Evolutionary conservation across 2,329 filamentous ascomycete species (phyloP).

Genomic region (Alternaria alternata): DNA sequence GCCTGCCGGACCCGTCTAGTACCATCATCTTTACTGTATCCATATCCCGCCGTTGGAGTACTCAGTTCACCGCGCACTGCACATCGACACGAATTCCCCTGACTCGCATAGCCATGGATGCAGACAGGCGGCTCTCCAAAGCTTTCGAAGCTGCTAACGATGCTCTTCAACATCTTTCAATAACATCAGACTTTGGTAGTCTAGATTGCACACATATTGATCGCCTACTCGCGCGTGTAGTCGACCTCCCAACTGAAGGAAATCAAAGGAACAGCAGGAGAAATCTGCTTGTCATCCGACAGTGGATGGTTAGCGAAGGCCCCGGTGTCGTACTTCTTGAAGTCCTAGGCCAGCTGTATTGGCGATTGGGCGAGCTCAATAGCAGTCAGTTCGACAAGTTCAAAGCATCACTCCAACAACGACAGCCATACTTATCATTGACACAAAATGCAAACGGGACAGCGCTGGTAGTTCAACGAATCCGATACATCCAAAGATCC

Average conservation of each 20-base stretch:
- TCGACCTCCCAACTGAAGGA: constrained; percentile 47
- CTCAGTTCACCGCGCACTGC: not conserved
- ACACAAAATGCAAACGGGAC: constrained; percentile 35
- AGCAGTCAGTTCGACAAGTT: constrained; percentile 49
- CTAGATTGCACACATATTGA: constrained; percentile 48
- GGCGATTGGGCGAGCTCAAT: constrained; percentile 47
- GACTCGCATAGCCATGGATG: constrained; percentile 36
- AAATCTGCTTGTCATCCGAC: constrained; percentile 45
- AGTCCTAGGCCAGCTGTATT: constrained; percentile 47
- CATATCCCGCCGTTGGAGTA: not conserved
- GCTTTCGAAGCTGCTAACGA: constrained; percentile 45
- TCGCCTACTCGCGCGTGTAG: constrained; percentile 43
- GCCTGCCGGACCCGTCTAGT: not conserved
- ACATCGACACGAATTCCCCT: constrained; percentile 21
- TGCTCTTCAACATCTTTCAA: constrained; percentile 46
- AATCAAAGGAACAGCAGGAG: constrained; percentile 47
- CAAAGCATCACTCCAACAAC: constrained; percentile 39
- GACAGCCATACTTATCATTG: constrained; percentile 38
- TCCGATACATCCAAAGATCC: constrained; percentile 42
- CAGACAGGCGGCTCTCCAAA: constrained; percentile 41
- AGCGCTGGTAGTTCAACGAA: constrained; percentile 43
- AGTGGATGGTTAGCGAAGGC: constrained; percentile 47
- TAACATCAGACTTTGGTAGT: constrained; percentile 40
- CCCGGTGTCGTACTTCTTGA: constrained; percentile 44
- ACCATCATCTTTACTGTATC: not conserved